A percentile compares a stretch with the other conserved stretches of the same genome.
These are phyloP conservation scores for Torulaspora maleeae DNA, from an alignment of 805 yeast genomes.

Conservation along the genomic window DNA sequence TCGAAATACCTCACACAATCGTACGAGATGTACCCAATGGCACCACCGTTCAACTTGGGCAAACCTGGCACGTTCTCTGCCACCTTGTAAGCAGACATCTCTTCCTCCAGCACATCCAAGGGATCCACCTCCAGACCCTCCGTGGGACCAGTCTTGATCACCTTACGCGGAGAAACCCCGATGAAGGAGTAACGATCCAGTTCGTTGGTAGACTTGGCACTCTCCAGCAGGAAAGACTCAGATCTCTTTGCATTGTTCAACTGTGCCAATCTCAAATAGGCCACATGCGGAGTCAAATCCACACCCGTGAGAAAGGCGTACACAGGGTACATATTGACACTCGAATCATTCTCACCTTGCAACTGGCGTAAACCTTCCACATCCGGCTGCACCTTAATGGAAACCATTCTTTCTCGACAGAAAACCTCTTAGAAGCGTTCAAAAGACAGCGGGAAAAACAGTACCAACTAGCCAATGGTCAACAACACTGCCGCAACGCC, in stretches of 20 bases:
- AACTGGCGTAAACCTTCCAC: conserved; percentile 43
- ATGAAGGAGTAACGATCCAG: conserved; percentile 88
- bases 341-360: conserved; percentile 33
- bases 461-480: background rate
- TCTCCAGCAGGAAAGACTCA: conserved; percentile 80
- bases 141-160: conserved; percentile 69
- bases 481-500: background rate
- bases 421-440: too few relatives aligned
- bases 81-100: conserved; percentile 59
- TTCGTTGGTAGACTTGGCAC: conserved; percentile 84
- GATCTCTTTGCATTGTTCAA: conserved; percentile 51
- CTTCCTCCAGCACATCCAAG: conserved; percentile 63
- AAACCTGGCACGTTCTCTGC: conserved; percentile 73
- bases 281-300: conserved; percentile 81
- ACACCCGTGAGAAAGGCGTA: conserved; percentile 70
- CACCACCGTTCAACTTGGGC: conserved; percentile 88
- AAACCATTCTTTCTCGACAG: conserved; percentile 1
- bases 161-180: conserved; percentile 79
- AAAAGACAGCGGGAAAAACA: background rate
- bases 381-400: conserved; percentile 46
- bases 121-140: conserved; percentile 67
- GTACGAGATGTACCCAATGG: conserved; percentile 90
- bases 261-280: conserved; percentile 74
- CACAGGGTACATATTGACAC: conserved; percentile 73
- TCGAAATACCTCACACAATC: conserved; percentile 97